A percentile compares a stretch with the other conserved stretches of the same genome.
These are phyloP conservation scores for Malassezia vespertilionis DNA, from an alignment of 1,284 basidiomycete genomes.

Conservation along the genomic window DNA sequence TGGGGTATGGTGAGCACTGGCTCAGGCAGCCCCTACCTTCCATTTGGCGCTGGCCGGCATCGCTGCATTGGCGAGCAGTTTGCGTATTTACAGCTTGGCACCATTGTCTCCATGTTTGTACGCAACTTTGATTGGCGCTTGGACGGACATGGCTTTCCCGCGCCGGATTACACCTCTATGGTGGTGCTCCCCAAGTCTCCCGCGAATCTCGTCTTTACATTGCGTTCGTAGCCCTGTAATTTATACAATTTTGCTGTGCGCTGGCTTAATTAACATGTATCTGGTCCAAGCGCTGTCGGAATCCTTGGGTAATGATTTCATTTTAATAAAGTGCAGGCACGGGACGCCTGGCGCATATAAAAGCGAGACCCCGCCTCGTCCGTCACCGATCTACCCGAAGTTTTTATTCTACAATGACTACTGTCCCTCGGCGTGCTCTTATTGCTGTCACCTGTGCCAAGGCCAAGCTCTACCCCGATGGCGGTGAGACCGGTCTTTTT, in stretches of 20 bases:
- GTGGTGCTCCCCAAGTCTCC: slow-evolving; percentile 56
- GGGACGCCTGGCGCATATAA: no score
- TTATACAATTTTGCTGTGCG: no score
- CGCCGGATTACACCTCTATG: slow-evolving; percentile 73
- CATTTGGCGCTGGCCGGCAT: slow-evolving; percentile 83
- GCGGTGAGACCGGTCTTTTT: slow-evolving; percentile 11
- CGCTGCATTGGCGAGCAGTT: slow-evolving; percentile 95
- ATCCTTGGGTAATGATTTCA: no score
- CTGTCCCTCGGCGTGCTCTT: slow-evolving; percentile 5
- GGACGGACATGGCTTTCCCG: slow-evolving; percentile 57
- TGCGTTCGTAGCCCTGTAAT: no score
- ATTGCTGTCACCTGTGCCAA: slow-evolving; percentile 8
- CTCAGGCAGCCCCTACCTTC: slow-evolving; percentile 59
- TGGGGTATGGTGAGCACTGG: slow-evolving; percentile 62
- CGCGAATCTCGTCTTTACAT: slow-evolving; percentile 14
- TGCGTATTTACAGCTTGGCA: slow-evolving; percentile 85
- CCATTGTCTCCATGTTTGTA: slow-evolving; percentile 68
- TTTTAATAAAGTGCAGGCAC: no score
- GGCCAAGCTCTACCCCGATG: slow-evolving; percentile 5
- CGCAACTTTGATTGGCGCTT: slow-evolving; percentile 66
- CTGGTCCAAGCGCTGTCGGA: no score
- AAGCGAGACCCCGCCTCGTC: no score
- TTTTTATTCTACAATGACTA: no score
- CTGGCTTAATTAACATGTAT: no score
- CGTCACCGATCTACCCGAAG: no score